Percentiles rank a stretch among this genome's conserved stretches.
Evolutionary conservation across 441 rosid species (phyloP).

Genomic region (Pelargonium australe): DNA sequence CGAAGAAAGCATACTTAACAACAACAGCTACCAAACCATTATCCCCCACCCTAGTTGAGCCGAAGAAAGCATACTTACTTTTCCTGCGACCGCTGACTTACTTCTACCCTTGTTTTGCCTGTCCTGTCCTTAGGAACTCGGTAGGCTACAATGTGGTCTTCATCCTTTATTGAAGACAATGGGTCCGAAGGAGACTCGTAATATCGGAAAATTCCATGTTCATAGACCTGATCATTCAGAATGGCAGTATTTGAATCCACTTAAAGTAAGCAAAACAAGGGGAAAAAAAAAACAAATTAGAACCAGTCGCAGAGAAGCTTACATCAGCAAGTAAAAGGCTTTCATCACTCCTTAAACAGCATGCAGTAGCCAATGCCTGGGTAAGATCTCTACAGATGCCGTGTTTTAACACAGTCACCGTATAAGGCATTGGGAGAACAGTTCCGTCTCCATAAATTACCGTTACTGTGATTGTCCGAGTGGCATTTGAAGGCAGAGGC

Average conservation of each 20-base stretch:
- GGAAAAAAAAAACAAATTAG: background rate
- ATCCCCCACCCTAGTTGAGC: background rate
- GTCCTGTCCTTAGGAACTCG: constrained; percentile 43
- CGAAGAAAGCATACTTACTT: constrained; percentile 39
- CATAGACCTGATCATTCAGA: constrained; percentile 36
- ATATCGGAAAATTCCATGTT: constrained; percentile 37
- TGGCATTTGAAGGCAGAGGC: constrained; percentile 61
- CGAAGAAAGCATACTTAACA: too few relatives aligned
- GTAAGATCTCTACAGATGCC: constrained; percentile 66
- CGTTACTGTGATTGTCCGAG: constrained; percentile 57
- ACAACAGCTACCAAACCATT: too few relatives aligned
- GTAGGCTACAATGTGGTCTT: constrained; percentile 54
- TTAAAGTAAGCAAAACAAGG: background rate
- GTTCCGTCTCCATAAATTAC: constrained; percentile 50
- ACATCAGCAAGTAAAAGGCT: constrained; percentile 71
- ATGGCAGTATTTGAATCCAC: background rate
- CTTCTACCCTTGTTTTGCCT: constrained; percentile 61
- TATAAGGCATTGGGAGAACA: constrained; percentile 39
- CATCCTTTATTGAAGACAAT: constrained; percentile 41
- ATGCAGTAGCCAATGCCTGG: constrained; percentile 50
- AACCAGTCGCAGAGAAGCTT: constrained; percentile 15
- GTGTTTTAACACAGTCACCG: constrained; percentile 50
- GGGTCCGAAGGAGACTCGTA: constrained; percentile 38
- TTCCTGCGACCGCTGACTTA: constrained; percentile 48
- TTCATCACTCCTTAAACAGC: constrained; percentile 55